A percentile compares a stretch with the other conserved stretches of the same genome.
These are phyloP conservation scores for Patellaria atrata DNA, from an alignment of 495 filamentous ascomycete species.

Conservation along the genomic window DNA sequence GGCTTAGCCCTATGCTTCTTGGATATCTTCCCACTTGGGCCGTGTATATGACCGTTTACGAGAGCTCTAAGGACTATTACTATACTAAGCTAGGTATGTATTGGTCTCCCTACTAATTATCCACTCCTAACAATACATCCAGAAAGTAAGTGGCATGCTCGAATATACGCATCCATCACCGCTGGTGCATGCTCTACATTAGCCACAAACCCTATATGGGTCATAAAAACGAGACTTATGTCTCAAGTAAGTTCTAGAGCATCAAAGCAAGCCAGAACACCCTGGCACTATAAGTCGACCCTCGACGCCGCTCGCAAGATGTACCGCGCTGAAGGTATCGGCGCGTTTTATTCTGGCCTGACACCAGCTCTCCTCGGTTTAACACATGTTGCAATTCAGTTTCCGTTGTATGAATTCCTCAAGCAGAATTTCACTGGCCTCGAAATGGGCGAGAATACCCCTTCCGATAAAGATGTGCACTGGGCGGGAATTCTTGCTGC, in stretches of 20 bases:
- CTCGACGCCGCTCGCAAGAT: constrained; percentile 87
- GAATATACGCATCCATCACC: constrained; percentile 65
- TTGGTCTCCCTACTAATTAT: not conserved
- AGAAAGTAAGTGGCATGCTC: constrained; percentile 47
- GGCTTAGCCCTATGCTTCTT: constrained; percentile 81
- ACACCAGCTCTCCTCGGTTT: constrained; percentile 83
- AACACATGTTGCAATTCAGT: constrained; percentile 94
- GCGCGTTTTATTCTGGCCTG: constrained; percentile 90
- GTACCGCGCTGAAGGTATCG: constrained; percentile 75
- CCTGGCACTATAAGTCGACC: constrained; percentile 82
- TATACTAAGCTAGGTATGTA: constrained; percentile 49
- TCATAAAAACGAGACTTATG: constrained; percentile 97
- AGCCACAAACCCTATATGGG: constrained; percentile 98
- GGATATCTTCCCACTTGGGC: constrained; percentile 97
- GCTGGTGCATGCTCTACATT: constrained; percentile 87
- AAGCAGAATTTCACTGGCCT: constrained; percentile 82
- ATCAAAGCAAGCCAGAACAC: constrained; percentile 43
- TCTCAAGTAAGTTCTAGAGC: constrained; percentile 49
- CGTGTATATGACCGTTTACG: constrained; percentile 93
- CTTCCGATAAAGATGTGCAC: constrained; percentile 44
- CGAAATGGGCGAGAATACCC: constrained; percentile 52
- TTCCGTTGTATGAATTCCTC: constrained; percentile 87
- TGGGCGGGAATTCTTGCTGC: constrained; percentile 67
- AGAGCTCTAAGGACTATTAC: constrained; percentile 63
- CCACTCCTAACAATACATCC: constrained; percentile 6